Evolutionary conservation across 352 stramenopile genomes (phyloP).

Genomic region (Globisporangium takayamanum): DNA sequence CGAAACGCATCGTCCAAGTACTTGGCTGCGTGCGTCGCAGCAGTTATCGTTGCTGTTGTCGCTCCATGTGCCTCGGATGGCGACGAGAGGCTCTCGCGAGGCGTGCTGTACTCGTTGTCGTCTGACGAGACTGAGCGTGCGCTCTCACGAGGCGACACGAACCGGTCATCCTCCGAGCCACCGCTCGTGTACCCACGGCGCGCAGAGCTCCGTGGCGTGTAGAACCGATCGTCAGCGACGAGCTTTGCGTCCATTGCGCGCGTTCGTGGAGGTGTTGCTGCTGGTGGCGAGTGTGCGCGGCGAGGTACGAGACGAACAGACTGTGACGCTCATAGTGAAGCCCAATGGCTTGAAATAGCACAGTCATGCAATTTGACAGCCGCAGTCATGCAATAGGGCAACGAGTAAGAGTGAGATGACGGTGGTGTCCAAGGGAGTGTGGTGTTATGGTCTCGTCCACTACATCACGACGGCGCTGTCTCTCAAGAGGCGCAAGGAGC

Average conservation of each 20-base stretch:
- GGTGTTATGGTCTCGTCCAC: too few relatives aligned
- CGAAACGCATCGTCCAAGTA: conserved; percentile 9
- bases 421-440: too few relatives aligned
- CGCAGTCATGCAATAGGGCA: too few relatives aligned
- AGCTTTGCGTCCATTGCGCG: conserved; percentile 38
- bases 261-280: not conserved
- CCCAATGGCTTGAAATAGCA: too few relatives aligned
- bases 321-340: too few relatives aligned
- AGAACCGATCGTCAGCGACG: conserved; percentile 45
- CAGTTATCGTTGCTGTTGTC: not conserved
- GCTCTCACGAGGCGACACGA: conserved; percentile 44
- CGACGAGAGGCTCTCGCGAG: conserved; percentile 27
- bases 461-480: too few relatives aligned
- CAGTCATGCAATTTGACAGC: too few relatives aligned
- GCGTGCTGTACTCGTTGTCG: conserved; percentile 52
- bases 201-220: conserved; percentile 55
- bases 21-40: not conserved
- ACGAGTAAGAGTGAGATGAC: too few relatives aligned
- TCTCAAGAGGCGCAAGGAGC: too few relatives aligned
- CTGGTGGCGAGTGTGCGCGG: too few relatives aligned
- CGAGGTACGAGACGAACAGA: too few relatives aligned
- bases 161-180: conserved; percentile 56
- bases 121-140: conserved; percentile 60
- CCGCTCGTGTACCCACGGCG: conserved; percentile 44
- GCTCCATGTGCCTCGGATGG: conserved; percentile 4